Conservation (phyloP, 1,284 basidiomycete genomes). For the Ceratobasidium sp. region DNA sequence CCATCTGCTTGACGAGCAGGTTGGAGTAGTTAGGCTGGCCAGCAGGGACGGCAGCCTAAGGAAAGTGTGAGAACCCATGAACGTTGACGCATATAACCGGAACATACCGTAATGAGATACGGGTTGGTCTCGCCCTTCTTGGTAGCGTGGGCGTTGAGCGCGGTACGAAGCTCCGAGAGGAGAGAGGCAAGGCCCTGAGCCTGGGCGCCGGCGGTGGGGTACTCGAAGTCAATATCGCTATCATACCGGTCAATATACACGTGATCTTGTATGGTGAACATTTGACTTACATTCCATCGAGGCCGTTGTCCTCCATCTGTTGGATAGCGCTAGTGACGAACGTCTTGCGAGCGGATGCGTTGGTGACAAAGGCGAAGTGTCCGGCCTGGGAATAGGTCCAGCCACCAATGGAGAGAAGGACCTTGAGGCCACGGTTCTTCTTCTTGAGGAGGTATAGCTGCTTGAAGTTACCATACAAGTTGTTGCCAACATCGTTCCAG, state of each 20-base stretch:
- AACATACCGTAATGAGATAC: conserved; percentile 68
- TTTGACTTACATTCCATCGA: conserved; percentile 76
- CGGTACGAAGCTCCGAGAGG: conserved; percentile 68
- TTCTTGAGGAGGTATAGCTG: conserved; percentile 83
- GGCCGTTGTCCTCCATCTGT: conserved; percentile 86
- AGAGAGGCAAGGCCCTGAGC: conserved; percentile 73
- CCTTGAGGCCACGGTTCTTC: conserved; percentile 79
- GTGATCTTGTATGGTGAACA: background rate
- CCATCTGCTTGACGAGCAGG: conserved; percentile 79
- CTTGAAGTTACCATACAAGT: conserved; percentile 81
- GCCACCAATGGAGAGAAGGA: conserved; percentile 82
- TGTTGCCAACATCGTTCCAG: conserved; percentile 66
- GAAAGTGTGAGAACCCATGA: conserved; percentile 6
- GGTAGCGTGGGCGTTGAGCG: conserved; percentile 66
- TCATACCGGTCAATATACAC: conserved; percentile 14
- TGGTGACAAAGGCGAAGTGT: conserved; percentile 74
- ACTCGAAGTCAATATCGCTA: conserved; percentile 80
- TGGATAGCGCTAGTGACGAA: conserved; percentile 81
- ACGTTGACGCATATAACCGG: background rate
- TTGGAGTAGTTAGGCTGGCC: conserved; percentile 76
- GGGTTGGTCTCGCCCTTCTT: conserved; percentile 71
- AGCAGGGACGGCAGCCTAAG: conserved; percentile 68
- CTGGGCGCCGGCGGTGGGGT: conserved; percentile 65
- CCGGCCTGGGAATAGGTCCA: conserved; percentile 78
- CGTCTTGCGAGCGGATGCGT: conserved; percentile 67